Percentiles rank a stretch among this genome's conserved stretches.
Evolutionary conservation across 441 rosid genomes (phyloP).

Genomic region (Populus hybrid): DNA sequence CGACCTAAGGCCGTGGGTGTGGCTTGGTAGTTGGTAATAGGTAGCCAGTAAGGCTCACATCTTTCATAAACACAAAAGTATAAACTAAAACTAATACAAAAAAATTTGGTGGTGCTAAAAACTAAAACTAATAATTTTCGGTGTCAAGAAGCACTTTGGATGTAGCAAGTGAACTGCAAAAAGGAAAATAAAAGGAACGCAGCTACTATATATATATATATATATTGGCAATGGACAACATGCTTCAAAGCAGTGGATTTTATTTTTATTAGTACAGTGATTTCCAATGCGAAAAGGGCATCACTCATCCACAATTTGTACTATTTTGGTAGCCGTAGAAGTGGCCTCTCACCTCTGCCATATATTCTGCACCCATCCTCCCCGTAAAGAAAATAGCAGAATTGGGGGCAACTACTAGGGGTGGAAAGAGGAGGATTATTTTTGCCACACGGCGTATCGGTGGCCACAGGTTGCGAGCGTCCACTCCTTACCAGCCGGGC

Average conservation of each 20-base stretch:
- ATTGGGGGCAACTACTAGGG: background rate
- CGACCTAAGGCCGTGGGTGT: background rate
- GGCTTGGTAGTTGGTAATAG: background rate
- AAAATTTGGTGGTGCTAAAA: background rate
- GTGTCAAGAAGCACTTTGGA: background rate
- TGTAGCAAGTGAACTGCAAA: background rate
- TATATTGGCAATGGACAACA: background rate
- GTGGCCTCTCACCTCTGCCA: background rate
- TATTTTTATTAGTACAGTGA: background rate
- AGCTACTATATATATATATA: background rate
- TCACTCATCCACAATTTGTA: slow-evolving; percentile 1
- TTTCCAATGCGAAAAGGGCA: background rate
- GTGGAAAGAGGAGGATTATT: slow-evolving; percentile 31
- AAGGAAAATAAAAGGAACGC: background rate
- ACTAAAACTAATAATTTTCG: background rate
- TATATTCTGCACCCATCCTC: background rate
- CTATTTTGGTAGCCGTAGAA: background rate
- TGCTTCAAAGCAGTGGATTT: background rate
- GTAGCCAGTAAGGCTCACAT: background rate
- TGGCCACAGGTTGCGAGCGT: slow-evolving; percentile 65
- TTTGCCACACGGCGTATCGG: slow-evolving; percentile 78
- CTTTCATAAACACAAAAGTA: background rate
- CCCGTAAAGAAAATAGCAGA: background rate
- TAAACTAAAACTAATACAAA: background rate
- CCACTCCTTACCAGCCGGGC: slow-evolving; percentile 82